Evolutionary conservation across 148 eudicot genomes (phyloP).

Genomic region (Vaccinium vitisidaea): DNA sequence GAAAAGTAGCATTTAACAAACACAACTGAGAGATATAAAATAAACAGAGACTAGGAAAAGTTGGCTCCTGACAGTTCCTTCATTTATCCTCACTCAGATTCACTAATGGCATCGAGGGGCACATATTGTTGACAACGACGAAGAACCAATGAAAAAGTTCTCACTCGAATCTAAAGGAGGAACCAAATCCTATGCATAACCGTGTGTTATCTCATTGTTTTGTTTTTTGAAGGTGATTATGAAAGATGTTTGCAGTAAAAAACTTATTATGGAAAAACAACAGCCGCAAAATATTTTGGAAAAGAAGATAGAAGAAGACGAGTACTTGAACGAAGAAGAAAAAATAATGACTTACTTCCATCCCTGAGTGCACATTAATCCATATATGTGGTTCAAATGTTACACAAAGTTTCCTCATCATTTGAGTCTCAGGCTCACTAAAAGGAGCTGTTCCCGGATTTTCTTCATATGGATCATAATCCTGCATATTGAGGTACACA

Average conservation of each 20-base stretch:
- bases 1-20: not conserved
- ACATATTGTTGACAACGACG: not conserved
- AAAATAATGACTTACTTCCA: constrained; percentile 57
- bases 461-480: constrained; percentile 95
- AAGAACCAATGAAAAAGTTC: not conserved
- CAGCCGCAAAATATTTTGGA: not conserved
- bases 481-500: constrained; percentile 36
- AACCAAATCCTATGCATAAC: not conserved
- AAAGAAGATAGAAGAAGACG: not conserved
- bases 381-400: constrained; percentile 91
- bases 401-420: constrained; percentile 74
- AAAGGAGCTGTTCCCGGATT: constrained; percentile 87
- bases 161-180: not conserved
- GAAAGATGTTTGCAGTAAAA: constrained; percentile 4
- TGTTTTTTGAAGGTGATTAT: not conserved
- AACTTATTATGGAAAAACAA: not conserved
- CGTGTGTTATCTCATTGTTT: not conserved
- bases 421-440: constrained; percentile 93
- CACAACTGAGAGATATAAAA: not conserved
- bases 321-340: not conserved
- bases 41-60: not conserved
- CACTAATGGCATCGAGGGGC: not conserved
- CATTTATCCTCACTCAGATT: not conserved
- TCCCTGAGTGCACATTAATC: constrained; percentile 98
- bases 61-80: not conserved